phyloP scores from a whole-genome alignment of 78 protist species.

The Bigelowiella natans region DNA sequence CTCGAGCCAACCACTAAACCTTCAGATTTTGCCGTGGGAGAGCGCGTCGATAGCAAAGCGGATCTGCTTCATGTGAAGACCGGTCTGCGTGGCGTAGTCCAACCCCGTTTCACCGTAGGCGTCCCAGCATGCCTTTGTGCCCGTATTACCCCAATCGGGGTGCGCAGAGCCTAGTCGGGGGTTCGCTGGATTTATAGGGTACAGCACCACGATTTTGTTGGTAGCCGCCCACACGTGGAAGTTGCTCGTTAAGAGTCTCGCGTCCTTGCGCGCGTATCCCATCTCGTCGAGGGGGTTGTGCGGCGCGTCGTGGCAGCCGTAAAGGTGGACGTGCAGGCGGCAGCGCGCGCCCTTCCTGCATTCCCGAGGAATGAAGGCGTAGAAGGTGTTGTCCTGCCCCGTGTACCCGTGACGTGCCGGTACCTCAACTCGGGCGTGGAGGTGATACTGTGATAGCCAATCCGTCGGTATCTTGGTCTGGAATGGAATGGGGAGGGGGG shows the following conservation, averaged over 20 bases:
- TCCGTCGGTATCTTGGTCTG: background rate
- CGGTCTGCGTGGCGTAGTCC: background rate
- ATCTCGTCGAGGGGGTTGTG: background rate
- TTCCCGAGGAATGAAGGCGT: background rate
- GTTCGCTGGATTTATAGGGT: background rate
- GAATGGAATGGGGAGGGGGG: too few species aligned
- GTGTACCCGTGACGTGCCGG: background rate
- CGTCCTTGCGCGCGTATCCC: background rate
- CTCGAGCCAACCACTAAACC: too few species aligned
- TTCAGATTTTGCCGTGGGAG: background rate
- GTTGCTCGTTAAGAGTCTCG: background rate
- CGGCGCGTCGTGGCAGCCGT: background rate
- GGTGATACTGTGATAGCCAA: background rate
- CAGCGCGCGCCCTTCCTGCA: background rate
- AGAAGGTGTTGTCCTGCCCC: background rate
- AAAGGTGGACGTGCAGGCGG: background rate
- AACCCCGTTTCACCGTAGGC: background rate
- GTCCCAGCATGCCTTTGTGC: background rate
- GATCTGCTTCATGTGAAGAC: background rate
- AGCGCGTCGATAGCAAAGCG: background rate
- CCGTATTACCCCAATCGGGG: background rate
- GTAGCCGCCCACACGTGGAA: background rate
- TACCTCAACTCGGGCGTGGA: background rate
- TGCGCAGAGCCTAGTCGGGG: background rate
- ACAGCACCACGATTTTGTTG: background rate